Conservation (phyloP, 225 moss, liverwort and hornwort genomes). For the Thuidium tamariscinum region DNA sequence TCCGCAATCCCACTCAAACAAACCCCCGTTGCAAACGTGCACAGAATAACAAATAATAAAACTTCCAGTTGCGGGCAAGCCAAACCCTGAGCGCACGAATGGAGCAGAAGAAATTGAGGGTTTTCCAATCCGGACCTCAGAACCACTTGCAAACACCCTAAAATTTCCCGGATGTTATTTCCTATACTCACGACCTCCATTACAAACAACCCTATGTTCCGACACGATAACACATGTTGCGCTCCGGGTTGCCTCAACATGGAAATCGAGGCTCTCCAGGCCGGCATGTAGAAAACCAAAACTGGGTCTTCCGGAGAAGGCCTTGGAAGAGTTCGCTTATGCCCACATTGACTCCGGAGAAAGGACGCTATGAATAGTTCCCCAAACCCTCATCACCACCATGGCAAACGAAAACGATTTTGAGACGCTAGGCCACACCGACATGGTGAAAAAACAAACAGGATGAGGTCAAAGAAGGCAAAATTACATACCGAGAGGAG, state of each 20-base stretch:
- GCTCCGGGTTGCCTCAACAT: background rate
- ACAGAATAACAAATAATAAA: background rate
- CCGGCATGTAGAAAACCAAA: background rate
- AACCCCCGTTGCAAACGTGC: background rate
- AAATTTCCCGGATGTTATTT: background rate
- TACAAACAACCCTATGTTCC: background rate
- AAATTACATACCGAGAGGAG: constrained; percentile 20
- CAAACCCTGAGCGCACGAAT: background rate
- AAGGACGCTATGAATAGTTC: background rate
- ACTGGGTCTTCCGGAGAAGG: background rate
- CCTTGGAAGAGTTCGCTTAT: background rate
- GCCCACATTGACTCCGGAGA: background rate
- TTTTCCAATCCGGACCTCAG: background rate
- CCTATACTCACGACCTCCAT: background rate
- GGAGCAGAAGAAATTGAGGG: background rate
- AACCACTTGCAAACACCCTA: background rate
- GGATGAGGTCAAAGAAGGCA: background rate
- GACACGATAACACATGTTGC: background rate
- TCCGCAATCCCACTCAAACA: background rate
- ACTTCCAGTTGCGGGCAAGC: background rate
- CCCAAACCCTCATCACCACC: constrained; percentile 1
- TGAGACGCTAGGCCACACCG: background rate
- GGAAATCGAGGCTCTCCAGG: background rate
- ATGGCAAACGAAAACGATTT: background rate
- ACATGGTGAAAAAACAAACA: background rate